Percentiles rank a stretch among this genome's conserved stretches.
These are phyloP conservation scores for Chrysanthemum seticuspe DNA, from an alignment of 129 eudicot species.

Conservation along the genomic window DNA sequence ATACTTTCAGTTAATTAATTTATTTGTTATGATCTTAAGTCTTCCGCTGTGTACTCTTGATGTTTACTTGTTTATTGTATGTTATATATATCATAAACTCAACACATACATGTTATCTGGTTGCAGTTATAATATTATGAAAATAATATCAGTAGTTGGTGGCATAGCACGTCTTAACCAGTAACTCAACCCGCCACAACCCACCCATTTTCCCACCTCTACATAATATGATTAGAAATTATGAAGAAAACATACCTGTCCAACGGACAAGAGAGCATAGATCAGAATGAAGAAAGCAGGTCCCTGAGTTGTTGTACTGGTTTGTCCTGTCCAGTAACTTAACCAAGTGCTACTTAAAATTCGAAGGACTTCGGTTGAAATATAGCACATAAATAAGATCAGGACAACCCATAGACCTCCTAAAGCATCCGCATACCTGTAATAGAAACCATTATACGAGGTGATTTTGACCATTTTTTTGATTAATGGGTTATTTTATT, in stretches of 20 bases:
- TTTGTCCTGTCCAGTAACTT: conserved; percentile 83
- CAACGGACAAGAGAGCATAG: conserved; percentile 71
- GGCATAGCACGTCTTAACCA: too few relatives aligned
- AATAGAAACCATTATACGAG: background rate
- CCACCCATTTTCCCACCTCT: too few relatives aligned
- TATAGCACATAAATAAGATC: conserved; percentile 67
- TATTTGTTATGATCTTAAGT: too few relatives aligned
- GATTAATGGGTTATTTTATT: too few relatives aligned
- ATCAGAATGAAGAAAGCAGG: conserved; percentile 65
- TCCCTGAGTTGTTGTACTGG: conserved; percentile 38
- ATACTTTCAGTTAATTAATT: too few relatives aligned
- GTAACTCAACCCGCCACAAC: too few relatives aligned
- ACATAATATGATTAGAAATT: background rate
- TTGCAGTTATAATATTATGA: background rate
- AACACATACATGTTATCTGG: background rate
- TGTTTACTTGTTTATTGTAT: too few relatives aligned
- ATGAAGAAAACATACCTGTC: conserved; percentile 56
- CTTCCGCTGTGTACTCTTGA: too few relatives aligned
- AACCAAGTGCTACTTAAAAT: conserved; percentile 95
- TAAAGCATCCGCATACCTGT: conserved; percentile 79
- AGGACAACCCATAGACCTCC: conserved; percentile 90
- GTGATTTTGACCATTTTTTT: background rate
- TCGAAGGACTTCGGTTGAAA: conserved; percentile 68
- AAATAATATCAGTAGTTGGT: too few relatives aligned
- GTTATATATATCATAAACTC: too few relatives aligned